These are phyloP conservation scores for Ustulina deusta DNA, from an alignment of 2,329 filamentous ascomycete species.

Conservation along the genomic window DNA sequence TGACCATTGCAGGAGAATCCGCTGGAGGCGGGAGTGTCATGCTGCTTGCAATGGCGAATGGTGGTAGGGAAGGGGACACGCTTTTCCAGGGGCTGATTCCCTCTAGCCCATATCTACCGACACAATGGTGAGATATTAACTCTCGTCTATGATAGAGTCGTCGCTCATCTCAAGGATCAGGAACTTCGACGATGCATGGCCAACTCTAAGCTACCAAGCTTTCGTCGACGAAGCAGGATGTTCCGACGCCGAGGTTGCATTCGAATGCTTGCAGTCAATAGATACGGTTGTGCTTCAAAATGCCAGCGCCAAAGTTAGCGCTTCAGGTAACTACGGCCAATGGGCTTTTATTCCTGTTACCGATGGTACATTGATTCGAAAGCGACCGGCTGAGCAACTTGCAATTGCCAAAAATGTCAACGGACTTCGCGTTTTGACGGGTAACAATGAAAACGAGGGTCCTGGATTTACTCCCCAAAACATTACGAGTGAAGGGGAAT, in stretches of 20 bases:
- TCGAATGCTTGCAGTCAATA: constrained; percentile 53
- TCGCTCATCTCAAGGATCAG: constrained; percentile 37
- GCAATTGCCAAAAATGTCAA: constrained; percentile 47
- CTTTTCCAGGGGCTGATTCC: constrained; percentile 61
- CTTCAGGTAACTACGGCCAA: constrained; percentile 43
- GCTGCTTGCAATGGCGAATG: constrained; percentile 62
- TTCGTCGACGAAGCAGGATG: constrained; percentile 54
- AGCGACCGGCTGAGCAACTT: constrained; percentile 50
- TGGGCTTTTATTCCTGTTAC: constrained; percentile 57
- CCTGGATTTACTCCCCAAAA: constrained; percentile 53
- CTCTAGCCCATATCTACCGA: constrained; percentile 63
- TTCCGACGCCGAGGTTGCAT: constrained; percentile 44
- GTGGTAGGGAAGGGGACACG: constrained; percentile 55
- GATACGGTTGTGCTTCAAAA: constrained; percentile 53
- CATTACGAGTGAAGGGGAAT: constrained; percentile 50
- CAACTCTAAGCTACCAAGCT: constrained; percentile 50
- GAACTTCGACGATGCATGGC: constrained; percentile 49
- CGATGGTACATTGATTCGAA: constrained; percentile 51
- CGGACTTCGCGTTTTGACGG: constrained; percentile 50
- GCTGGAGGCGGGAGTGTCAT: constrained; percentile 65
- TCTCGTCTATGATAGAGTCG: background rate
- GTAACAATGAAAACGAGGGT: constrained; percentile 57
- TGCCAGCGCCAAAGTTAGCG: constrained; percentile 52
- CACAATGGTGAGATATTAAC: constrained; percentile 59
- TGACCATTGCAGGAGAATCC: constrained; percentile 66